Conservation (phyloP, 306 rosid genomes). For the Cucurbita ficifolia region DNA sequence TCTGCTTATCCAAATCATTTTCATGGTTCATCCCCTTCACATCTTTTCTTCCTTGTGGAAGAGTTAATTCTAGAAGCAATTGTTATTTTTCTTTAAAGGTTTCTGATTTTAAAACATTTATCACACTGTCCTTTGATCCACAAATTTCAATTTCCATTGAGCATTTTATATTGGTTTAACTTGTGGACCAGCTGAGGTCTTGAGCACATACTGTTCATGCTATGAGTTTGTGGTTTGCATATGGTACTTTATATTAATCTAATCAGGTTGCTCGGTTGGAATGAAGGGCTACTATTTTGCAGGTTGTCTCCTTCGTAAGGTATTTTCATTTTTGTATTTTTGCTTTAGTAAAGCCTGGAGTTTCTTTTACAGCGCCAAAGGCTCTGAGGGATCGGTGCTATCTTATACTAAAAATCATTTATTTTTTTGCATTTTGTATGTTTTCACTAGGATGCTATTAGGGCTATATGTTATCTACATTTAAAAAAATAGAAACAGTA, state of each 20-base stretch:
- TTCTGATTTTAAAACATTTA: neutral
- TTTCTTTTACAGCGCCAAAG: neutral
- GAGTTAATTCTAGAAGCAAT: neutral
- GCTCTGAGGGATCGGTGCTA: neutral
- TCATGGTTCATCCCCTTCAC: neutral
- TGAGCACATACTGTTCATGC: neutral
- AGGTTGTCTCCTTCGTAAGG: neutral
- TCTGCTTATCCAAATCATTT: neutral
- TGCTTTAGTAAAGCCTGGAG: neutral
- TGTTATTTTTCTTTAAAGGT: neutral
- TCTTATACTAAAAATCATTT: neutral
- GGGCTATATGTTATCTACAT: neutral
- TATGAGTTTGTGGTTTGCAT: neutral
- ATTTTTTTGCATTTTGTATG: neutral
- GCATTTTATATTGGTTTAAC: neutral
- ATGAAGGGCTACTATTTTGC: neutral
- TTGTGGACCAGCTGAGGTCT: neutral
- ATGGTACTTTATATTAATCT: neutral
- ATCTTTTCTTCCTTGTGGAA: neutral
- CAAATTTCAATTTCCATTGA: neutral
- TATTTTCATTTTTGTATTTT: neutral
- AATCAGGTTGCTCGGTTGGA: slow-evolving; percentile 1
- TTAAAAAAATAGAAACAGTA: neutral
- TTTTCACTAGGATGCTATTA: neutral
- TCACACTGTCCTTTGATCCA: neutral